Evolutionary conservation across 202 grass and related monocot species (phyloP), one percentile per base, ranked within the genome.

Genomic region (Tripidium arundinaceum): DNA sequence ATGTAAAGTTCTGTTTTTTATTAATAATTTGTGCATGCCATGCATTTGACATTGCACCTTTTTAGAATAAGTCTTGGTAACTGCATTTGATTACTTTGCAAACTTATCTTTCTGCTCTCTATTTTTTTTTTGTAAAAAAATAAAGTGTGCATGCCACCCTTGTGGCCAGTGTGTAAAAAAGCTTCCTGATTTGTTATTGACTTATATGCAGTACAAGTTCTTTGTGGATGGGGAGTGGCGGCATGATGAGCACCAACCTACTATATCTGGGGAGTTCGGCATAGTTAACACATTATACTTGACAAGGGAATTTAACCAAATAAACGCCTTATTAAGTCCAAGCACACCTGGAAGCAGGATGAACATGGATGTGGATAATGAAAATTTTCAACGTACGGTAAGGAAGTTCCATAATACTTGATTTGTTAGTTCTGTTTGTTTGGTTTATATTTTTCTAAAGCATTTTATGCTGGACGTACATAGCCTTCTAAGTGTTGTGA

Each of bases 171-270:
- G 45, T 50, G 27, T 62, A 46, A 62, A 46, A 62, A 60, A 69
- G 45, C 71, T 42, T 70, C 21, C 58, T 87, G 69, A 39, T 65
- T 41, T 81, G 29, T 83, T 85, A 50, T 89, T 87, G 18, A 83
- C 65, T 90, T 87, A 80, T 75, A 22, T 74, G 49, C 92, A 99
- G 97, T 99, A 90, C 81, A 99, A 99, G 77, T 99, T 99, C 65
- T 93, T 31, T 87, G 97, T 99, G 79, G 97, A 97, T 43, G 97
- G 97, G 14, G 87, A 99, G 39, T 99, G 97, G 97, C 82, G 78
- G 71, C 89, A 99, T 47, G 97, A 99, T 74, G 97, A 99, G 28
- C 75, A 33, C 6, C 89, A 90, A 68, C 92, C 97, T 43, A 93
- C 79, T 65, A 76, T 74, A 65, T 83, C 86, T 7, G 90, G 90